Conservation (phyloP, 1,139 yeast genomes). For the Hansenula lynferdii region DNA sequence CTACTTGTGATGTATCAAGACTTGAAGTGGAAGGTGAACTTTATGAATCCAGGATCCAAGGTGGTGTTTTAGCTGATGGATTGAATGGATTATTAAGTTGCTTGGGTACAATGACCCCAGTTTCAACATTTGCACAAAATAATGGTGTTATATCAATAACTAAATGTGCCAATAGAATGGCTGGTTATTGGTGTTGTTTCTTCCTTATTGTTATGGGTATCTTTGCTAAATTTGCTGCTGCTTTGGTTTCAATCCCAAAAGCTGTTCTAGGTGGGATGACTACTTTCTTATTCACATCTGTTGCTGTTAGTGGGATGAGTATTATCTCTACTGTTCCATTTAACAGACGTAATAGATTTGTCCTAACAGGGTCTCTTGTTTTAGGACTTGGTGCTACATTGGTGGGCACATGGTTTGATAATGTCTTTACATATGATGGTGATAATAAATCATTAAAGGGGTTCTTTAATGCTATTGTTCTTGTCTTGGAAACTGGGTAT, state of each 20-base stretch:
- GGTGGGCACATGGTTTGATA: conserved; percentile 69
- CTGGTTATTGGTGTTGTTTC: conserved; percentile 88
- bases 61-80: conserved; percentile 84
- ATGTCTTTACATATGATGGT: conserved; percentile 74
- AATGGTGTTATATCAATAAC: conserved; percentile 91
- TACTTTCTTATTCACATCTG: conserved; percentile 79
- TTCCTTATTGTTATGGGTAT: conserved; percentile 81
- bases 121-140: conserved; percentile 89
- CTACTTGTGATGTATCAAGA: conserved; percentile 85
- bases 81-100: conserved; percentile 69
- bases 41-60: conserved; percentile 83
- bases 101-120: conserved; percentile 71
- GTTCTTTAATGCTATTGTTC: conserved; percentile 70
- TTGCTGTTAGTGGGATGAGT: conserved; percentile 81
- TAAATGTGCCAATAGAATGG: conserved; percentile 81
- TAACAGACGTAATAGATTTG: conserved; percentile 83
- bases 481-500: conserved; percentile 83
- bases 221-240: conserved; percentile 85
- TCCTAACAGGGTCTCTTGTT: conserved; percentile 68
- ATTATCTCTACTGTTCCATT: conserved; percentile 73
- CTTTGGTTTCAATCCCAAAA: conserved; percentile 76
- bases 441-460: conserved; percentile 58
- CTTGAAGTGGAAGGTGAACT: conserved; percentile 74
- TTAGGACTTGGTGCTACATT: conserved; percentile 78
- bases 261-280: conserved; percentile 94